Percentiles rank a stretch among this genome's conserved stretches.
These are phyloP conservation scores for Physcomitrium patens DNA, from an alignment of 225 moss, liverwort and hornwort genomes.

Conservation along the genomic window DNA sequence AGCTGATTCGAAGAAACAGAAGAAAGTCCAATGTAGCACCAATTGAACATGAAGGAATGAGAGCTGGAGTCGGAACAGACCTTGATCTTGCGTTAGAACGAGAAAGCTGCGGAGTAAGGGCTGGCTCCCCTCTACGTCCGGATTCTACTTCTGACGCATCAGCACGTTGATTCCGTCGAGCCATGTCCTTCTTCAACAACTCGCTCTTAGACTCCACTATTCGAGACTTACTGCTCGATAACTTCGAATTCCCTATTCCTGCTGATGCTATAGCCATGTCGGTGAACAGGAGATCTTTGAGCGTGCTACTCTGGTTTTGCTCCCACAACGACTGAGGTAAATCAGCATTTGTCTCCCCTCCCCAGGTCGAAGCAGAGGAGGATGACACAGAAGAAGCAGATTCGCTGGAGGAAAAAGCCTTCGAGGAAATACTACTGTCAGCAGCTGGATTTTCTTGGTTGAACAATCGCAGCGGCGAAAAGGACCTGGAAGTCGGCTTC, in stretches of 20 bases:
- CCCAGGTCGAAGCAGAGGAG: slow-evolving; percentile 23
- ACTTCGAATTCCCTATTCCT: background rate
- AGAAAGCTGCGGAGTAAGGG: slow-evolving; percentile 31
- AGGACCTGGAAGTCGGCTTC: slow-evolving; percentile 23
- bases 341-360: slow-evolving; percentile 22
- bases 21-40: background rate
- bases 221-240: slow-evolving; percentile 11
- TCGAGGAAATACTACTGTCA: background rate
- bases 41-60: background rate
- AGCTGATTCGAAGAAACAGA: background rate
- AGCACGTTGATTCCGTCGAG: slow-evolving; percentile 3
- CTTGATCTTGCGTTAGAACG: slow-evolving; percentile 48
- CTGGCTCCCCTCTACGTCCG: background rate
- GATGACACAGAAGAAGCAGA: slow-evolving; percentile 28
- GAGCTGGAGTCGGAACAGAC: slow-evolving; percentile 21
- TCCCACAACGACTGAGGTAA: slow-evolving; percentile 28
- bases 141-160: background rate
- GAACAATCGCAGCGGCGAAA: slow-evolving; percentile 37
- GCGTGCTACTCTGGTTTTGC: slow-evolving; percentile 1
- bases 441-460: slow-evolving; percentile 17
- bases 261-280: slow-evolving; percentile 36
- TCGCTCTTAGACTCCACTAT: slow-evolving; percentile 29
- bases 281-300: slow-evolving; percentile 34
- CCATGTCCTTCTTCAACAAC: slow-evolving; percentile 25
- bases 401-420: slow-evolving; percentile 22